Conservation (phyloP, 2,329 filamentous ascomycete genomes). For the Epichloe brachyelytri region DNA sequence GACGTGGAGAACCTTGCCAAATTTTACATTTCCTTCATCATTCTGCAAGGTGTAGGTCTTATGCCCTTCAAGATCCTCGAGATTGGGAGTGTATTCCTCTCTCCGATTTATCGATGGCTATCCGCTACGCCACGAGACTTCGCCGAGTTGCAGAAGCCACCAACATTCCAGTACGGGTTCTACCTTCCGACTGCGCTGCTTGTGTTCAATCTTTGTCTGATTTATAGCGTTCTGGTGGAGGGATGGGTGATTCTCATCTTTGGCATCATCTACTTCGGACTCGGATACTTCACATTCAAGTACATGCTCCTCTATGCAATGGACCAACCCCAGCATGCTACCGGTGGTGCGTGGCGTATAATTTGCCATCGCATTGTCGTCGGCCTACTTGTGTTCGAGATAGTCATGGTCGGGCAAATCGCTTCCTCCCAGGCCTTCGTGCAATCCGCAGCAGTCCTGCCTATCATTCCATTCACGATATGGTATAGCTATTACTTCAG, state of each 20-base stretch:
- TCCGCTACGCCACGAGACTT: constrained; percentile 86
- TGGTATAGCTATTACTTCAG: constrained; percentile 84
- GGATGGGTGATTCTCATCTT: constrained; percentile 74
- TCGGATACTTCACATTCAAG: constrained; percentile 86
- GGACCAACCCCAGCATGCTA: constrained; percentile 92
- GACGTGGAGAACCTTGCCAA: constrained; percentile 62
- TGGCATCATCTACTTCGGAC: constrained; percentile 68
- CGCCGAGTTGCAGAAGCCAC: constrained; percentile 67
- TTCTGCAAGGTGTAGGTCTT: constrained; percentile 84
- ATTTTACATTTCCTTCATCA: constrained; percentile 91
- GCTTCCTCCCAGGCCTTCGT: constrained; percentile 62
- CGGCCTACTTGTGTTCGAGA: constrained; percentile 76
- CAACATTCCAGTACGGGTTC: constrained; percentile 89
- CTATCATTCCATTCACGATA: constrained; percentile 64
- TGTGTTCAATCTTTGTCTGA: constrained; percentile 87
- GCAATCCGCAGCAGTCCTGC: constrained; percentile 58
- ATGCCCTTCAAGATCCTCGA: constrained; percentile 88
- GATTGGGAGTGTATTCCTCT: constrained; percentile 72
- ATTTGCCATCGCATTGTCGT: constrained; percentile 86
- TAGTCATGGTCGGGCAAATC: constrained; percentile 80
- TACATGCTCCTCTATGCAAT: constrained; percentile 97
- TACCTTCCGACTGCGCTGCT: constrained; percentile 87
- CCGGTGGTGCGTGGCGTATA: constrained; percentile 89
- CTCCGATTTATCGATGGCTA: constrained; percentile 64
- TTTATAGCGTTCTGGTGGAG: constrained; percentile 75